These are phyloP conservation scores for Colletotrichum truncatum DNA, from an alignment of 2,329 filamentous ascomycete species.

Conservation along the genomic window DNA sequence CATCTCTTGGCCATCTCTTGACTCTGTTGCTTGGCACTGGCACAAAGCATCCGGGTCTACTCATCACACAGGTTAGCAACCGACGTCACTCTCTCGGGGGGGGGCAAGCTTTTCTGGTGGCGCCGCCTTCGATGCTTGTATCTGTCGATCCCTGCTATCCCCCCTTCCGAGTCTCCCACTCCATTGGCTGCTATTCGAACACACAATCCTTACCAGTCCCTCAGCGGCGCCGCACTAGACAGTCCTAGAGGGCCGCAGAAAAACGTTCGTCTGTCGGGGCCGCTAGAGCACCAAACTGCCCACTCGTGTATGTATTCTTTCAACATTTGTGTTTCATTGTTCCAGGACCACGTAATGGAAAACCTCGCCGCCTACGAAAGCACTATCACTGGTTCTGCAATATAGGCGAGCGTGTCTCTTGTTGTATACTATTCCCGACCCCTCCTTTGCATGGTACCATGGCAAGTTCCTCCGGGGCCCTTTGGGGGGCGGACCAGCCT, in stretches of 20 bases:
- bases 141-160: constrained; percentile 2
- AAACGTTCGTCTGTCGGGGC: constrained; percentile 7
- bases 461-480: too few species aligned
- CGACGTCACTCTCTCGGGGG: constrained; percentile 22
- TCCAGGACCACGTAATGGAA: too few species aligned
- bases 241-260: background rate
- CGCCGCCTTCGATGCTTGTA: constrained; percentile 21
- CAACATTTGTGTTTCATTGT: too few species aligned
- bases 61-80: background rate
- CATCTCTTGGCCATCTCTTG: constrained; percentile 30
- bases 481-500: too few species aligned
- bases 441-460: too few species aligned
- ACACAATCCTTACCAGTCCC: background rate
- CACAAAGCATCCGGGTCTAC: background rate
- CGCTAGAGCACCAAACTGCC: background rate
- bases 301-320: background rate
- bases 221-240: background rate
- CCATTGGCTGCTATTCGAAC: background rate
- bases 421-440: background rate
- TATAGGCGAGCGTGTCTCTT: background rate
- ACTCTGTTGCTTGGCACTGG: constrained; percentile 8
- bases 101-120: constrained; percentile 24
- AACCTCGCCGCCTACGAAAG: too few species aligned
- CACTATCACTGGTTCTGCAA: background rate
- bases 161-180: background rate